Conservation (phyloP, 2,329 filamentous ascomycete species). For the Trichoderma koningiopsis region DNA sequence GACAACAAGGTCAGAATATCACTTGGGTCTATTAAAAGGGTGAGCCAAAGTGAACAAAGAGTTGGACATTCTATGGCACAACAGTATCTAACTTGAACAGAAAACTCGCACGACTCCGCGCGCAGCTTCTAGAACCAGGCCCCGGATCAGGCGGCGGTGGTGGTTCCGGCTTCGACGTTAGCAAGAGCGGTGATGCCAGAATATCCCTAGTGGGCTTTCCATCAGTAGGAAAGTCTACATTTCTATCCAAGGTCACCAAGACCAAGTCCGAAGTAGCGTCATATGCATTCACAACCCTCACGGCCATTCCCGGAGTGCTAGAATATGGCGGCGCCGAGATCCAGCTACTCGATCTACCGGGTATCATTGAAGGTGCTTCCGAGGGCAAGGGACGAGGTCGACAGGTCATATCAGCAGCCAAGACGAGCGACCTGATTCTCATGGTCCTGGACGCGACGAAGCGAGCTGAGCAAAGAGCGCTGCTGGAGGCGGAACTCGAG, state of each 20-base stretch:
- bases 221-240: slow-evolving; percentile 97
- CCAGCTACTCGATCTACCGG: slow-evolving; percentile 93
- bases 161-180: slow-evolving; percentile 88
- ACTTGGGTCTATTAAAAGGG: slow-evolving; percentile 97
- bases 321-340: slow-evolving; percentile 98
- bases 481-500: slow-evolving; percentile 90
- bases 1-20: slow-evolving; percentile 71
- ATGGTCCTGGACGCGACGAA: slow-evolving; percentile 99
- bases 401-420: slow-evolving; percentile 96
- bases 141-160: slow-evolving; percentile 76
- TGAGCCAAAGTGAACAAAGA: slow-evolving; percentile 45
- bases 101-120: slow-evolving; percentile 92
- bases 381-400: slow-evolving; percentile 95
- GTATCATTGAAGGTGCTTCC: slow-evolving; percentile 95
- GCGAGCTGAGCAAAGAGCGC: slow-evolving; percentile 84
- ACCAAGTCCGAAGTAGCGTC: slow-evolving; percentile 95
- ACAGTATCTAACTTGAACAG: slow-evolving; percentile 49
- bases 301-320: slow-evolving; percentile 93
- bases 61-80: background rate
- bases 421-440: slow-evolving; percentile 95
- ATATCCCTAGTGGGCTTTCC: slow-evolving; percentile 99
- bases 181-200: slow-evolving; percentile 92
- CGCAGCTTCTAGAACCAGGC: slow-evolving; percentile 88
- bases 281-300: slow-evolving; percentile 96
- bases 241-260: slow-evolving; percentile 98